Evolutionary conservation across 2,329 filamentous ascomycete genomes (phyloP), one percentile per base, ranked within the genome.

Genomic region (Hypoxylon sp.): DNA sequence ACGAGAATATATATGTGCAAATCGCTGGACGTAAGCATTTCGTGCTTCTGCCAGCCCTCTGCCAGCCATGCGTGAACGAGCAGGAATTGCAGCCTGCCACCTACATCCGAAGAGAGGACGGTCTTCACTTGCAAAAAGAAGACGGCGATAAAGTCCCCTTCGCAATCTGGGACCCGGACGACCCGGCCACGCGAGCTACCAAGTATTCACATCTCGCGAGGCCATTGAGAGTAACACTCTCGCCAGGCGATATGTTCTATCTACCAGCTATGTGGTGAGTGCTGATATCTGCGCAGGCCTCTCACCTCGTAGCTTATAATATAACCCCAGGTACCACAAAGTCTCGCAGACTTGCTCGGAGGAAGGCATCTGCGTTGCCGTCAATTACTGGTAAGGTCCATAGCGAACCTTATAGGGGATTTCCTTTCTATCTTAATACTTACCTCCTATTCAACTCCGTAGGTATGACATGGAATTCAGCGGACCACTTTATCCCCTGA

Each of bases 1-100:
- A 94, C 76, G 92, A 96, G 77, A 96, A 96, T 75, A 84, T 96
- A 0, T 96, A 94, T 76, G 90, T 93, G 1, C 92, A 95, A 73
- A 78, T 95, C 12, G 77, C 88, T 0, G 93, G 92, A 0, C 79
- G 80, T 59, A 96, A 96, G 75, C 87, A 91, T 70, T 96, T 96
- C 70, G 84, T 89, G 0, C 81, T 96, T 1, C 78, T 96, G 1
- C 90, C 92, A n/a, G 89, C 92, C 0, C 76, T 91, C 1, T 91
- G 88, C 66, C 85, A 89, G 69, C 83, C 90, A 0, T 91, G 89
- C 65, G 87, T 93, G 44, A 87, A 87, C 62, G 92, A 95, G 79
- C 79, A 79, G 68, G 71, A 74, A 0, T 79, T 94, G 3, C 72
- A 72, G 2, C 81, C 84, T 1, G 90, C 85, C 0, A 87, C 84